Base-by-base conservation (phyloP, 2,329 filamentous ascomycete species). In the Cladosporium velox region DNA sequence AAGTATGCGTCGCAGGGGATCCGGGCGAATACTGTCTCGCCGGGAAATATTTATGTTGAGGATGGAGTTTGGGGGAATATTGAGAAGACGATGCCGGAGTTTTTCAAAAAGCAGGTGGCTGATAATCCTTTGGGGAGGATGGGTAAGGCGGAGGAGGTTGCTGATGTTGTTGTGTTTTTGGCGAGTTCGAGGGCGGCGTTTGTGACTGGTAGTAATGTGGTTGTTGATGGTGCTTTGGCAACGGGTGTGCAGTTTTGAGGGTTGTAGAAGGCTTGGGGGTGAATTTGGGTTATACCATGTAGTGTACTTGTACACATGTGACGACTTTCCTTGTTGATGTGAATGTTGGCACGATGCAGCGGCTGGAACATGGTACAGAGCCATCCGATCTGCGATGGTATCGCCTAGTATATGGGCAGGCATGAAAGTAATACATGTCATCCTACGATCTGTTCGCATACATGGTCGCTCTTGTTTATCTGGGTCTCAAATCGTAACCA, bases 81-180 rank as follows among this genome's bases (percentile, higher is more conserved):
- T 15, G 75, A 77, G 69, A 70, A 67, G 59, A 65, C 65, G 4
- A 72, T 71, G 61, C 75, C 74, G 7, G 74, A 75, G 2, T 67
- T 77, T 6, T 77, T 77, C 57, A 68, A 69, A 34, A 67, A 67
- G 54, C 71, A 72, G 63, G 66, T 74, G 58, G 69, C 59, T 44
- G 54, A 69, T 62, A 70, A 73, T 68, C 55, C 67, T 30, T 67
- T 82, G 69, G 79, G 77, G 63, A 74, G 80, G 61, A 69, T 83
- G 70, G 82, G 81, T 0, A 78, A 75, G 59, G 74, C 81, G 1
- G 81, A 80, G 62, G 83, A 85, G 71, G 79, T 85, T 35, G 82
- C 82, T 41, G 81, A 83, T 74, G 80, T 83, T 14, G 81, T 83
- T 35, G 78, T 79, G 6, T 85, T 84, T 72, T 71, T 85, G 70